Evolutionary conservation across 2,329 filamentous ascomycete genomes (phyloP), one percentile per base, ranked within the genome.

Genomic region (Beauveria rudraprayagi): DNA sequence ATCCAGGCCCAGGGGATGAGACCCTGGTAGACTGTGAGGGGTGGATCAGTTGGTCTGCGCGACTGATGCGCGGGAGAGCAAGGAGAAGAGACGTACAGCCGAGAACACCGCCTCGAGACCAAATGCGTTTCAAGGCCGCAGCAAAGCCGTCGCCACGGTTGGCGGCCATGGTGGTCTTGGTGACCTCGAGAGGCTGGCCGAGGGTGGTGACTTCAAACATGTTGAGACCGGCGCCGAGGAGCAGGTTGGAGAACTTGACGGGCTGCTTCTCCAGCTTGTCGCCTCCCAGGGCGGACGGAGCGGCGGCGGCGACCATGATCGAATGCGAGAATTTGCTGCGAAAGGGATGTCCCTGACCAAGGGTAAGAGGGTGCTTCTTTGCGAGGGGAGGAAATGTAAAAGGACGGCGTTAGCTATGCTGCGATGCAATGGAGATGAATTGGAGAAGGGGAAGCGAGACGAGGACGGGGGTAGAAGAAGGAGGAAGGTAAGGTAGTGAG

Each of bases 1-100:
- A 99, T 97, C 94, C 94, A 99, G 77, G 94, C 94, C 93, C 93
- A 97, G 66, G 94, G 94, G 76, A 99, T 97, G 70, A 99, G 90
- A 77, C 94, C 94, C 83, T 99, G 94, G 84, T 97, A 99, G 83
- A 97, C 93, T 97, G 73, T 66, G 62, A 60, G 67, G 14, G 48
- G 43, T 44, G 51, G 44, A 63, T 37, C 54, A 51, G 67, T 73
- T 64, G 73, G 71, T 55, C 59, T 34, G 50, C 54, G 22, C 16
- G 8, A n/a, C 34, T 16, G 5, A 60, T 34, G 37, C 43, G n/a
- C 56, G 43, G 56, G 3, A 24, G 22, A 17, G 24, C 28, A 30
- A 19, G 56, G 41, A 17, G 16, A 43, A 44, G 66, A 53, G 62
- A 84, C 92, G 82, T 82, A 97, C 93, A 99, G 78, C 94, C 94